These are phyloP conservation scores for Naganishia antarctica DNA, from an alignment of 768 basidiomycete species.

Conservation along the genomic window DNA sequence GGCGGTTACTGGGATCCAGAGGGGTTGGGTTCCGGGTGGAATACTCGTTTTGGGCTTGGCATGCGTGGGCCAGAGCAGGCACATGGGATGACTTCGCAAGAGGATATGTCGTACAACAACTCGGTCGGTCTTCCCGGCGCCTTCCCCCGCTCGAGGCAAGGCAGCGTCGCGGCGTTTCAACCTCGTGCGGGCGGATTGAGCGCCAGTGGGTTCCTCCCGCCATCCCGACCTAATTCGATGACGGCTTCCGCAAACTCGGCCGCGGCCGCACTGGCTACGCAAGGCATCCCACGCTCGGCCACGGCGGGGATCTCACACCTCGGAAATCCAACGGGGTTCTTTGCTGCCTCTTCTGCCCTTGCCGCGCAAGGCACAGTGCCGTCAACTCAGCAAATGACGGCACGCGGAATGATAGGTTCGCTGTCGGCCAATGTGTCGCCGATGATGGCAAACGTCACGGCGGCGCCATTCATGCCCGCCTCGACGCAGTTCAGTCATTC, in stretches of 20 bases:
- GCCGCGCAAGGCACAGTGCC: not conserved
- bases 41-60: not conserved
- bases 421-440: constrained; percentile 24
- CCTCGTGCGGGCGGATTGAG: not conserved
- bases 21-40: not conserved
- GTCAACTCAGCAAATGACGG: not conserved
- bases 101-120: not conserved
- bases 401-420: not conserved
- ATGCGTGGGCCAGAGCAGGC: not conserved
- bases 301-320: constrained; percentile 24
- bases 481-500: not conserved
- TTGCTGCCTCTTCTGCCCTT: not conserved
- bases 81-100: not conserved
- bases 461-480: constrained; percentile 28
- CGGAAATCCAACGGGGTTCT: constrained; percentile 29
- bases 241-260: constrained; percentile 23
- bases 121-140: constrained; percentile 1
- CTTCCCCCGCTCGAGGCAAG: constrained; percentile 8
- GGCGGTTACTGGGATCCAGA: constrained; percentile 17
- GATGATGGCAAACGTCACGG: constrained; percentile 30
- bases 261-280: constrained; percentile 26
- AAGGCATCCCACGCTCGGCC: constrained; percentile 25
- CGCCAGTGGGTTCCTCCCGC: not conserved
- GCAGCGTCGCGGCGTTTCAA: constrained; percentile 11
- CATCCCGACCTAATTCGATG: constrained; percentile 14